These are phyloP conservation scores for Ehretia macrophylla DNA, from an alignment of 257 asterid species.

Conservation along the genomic window DNA sequence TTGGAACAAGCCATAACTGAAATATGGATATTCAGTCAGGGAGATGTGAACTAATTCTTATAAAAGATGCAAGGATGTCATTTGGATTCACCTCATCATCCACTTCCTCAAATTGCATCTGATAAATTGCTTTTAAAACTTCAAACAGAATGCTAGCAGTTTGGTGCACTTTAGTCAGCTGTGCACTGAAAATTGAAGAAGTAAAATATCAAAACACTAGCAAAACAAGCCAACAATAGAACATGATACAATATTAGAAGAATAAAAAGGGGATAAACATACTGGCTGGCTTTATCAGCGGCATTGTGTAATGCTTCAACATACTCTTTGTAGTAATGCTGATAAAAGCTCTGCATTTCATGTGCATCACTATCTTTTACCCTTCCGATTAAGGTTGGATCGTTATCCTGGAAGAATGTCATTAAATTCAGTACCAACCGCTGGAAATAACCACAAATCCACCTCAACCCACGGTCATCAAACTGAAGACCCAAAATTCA, in stretches of 20 bases:
- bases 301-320: conserved; percentile 88
- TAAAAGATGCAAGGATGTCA: background rate
- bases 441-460: background rate
- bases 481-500: background rate
- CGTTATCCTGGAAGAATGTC: conserved; percentile 59
- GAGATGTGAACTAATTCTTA: background rate
- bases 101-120: conserved; percentile 75
- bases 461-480: too few relatives aligned
- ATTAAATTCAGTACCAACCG: background rate
- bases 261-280: conserved; percentile 17
- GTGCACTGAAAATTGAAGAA: conserved; percentile 50
- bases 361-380: conserved; percentile 89
- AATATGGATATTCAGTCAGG: background rate
- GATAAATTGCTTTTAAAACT: conserved; percentile 83
- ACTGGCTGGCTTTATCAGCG: conserved; percentile 86
- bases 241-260: background rate
- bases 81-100: conserved; percentile 60
- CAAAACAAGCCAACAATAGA: conserved; percentile 1
- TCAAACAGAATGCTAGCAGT: conserved; percentile 86
- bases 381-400: conserved; percentile 81
- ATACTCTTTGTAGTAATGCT: conserved; percentile 78
- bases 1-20: background rate
- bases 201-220: conserved; percentile 7
- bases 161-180: conserved; percentile 79
- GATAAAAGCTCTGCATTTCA: conserved; percentile 92